phyloP scores from a whole-genome alignment of 179 eudicot species.

The Gypsophila paniculata region DNA sequence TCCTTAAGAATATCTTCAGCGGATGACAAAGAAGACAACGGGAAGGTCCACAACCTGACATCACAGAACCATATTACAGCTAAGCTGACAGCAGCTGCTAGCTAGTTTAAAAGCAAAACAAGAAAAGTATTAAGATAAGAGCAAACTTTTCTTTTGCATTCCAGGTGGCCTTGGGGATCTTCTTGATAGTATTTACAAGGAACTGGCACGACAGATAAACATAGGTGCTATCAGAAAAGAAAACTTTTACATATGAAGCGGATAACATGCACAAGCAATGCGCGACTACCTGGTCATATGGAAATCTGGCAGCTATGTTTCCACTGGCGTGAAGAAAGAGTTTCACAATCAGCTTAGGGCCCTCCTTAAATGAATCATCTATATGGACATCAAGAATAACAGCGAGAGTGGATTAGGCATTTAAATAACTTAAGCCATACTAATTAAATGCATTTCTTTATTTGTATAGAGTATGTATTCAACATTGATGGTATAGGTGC shows the following conservation, averaged over 20 bases:
- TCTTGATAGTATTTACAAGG: constrained; percentile 67
- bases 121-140: constrained; percentile 11
- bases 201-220: constrained; percentile 32
- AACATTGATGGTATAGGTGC: background rate
- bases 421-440: background rate
- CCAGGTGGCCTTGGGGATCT: constrained; percentile 85
- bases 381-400: constrained; percentile 15
- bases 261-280: constrained; percentile 9
- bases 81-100: constrained; percentile 9
- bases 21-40: constrained; percentile 55
- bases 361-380: constrained; percentile 50
- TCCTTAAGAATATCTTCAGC: constrained; percentile 71
- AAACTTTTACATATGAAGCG: background rate
- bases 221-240: constrained; percentile 18
- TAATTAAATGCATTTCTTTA: no score
- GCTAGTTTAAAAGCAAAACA: constrained; percentile 4
- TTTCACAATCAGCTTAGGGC: constrained; percentile 48
- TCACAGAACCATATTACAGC: constrained; percentile 22
- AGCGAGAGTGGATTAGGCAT: background rate
- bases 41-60: constrained; percentile 89
- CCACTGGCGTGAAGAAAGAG: constrained; percentile 85
- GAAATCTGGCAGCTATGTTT: constrained; percentile 75
- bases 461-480: background rate
- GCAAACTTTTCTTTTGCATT: constrained; percentile 79
- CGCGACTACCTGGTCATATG: constrained; percentile 57